Conservation (phyloP, 2,329 filamentous ascomycete genomes). For the Aspergillus hiratsukae region DNA sequence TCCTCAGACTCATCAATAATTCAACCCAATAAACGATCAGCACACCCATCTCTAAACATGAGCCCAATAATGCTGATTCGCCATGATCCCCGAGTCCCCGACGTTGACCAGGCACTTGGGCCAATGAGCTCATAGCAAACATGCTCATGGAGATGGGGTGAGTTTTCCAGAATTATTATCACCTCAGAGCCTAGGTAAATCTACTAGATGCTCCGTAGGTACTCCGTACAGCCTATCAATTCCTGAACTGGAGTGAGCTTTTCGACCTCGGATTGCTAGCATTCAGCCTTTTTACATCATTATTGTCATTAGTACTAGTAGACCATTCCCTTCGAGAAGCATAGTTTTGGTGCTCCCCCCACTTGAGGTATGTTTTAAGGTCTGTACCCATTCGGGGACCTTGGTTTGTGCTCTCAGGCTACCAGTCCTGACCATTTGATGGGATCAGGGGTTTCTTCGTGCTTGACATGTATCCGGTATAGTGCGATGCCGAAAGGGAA, state of each 20-base stretch:
- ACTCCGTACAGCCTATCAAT: too few relatives aligned
- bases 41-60: neutral
- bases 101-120: neutral
- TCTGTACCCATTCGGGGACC: slow-evolving; percentile 16
- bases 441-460: slow-evolving; percentile 9
- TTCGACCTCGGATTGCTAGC: slow-evolving; percentile 1
- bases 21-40: neutral
- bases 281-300: neutral
- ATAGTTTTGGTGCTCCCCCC: neutral
- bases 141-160: neutral
- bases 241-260: too few relatives aligned
- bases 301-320: too few relatives aligned
- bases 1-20: neutral
- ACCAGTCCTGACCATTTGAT: slow-evolving; percentile 5
- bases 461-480: neutral
- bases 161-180: too few relatives aligned
- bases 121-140: neutral
- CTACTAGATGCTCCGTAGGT: too few relatives aligned
- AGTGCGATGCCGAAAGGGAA: neutral
- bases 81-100: neutral
- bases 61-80: neutral
- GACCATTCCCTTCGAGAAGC: neutral
- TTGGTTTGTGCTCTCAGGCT: slow-evolving; percentile 7
- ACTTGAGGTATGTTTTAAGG: slow-evolving; percentile 8
- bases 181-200: too few relatives aligned